These are phyloP conservation scores for Colletotrichum falcatum DNA, from an alignment of 2,329 filamentous ascomycete genomes.

Conservation along the genomic window DNA sequence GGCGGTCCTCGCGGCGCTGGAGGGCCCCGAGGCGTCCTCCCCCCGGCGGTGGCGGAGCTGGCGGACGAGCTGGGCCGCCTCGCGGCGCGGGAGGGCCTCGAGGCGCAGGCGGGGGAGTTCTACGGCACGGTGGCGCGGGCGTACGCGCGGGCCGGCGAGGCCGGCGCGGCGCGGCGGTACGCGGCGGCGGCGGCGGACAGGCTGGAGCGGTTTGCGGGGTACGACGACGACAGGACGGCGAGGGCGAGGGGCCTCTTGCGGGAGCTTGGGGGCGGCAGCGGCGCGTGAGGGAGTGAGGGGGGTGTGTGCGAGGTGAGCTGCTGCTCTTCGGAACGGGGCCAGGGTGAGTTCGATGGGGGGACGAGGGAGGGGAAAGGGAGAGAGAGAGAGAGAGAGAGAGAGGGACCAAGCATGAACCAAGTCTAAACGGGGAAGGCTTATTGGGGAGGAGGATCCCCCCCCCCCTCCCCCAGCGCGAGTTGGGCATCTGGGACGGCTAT, in stretches of 20 bases:
- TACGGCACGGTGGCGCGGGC: slow-evolving; percentile 43
- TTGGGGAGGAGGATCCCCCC: neutral
- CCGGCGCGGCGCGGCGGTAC: slow-evolving; percentile 40
- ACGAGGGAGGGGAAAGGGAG: neutral
- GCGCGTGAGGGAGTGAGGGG: neutral
- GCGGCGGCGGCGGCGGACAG: slow-evolving; percentile 42
- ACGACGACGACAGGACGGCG: slow-evolving; percentile 44
- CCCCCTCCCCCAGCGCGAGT: slow-evolving; percentile 7
- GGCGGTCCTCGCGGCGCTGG: slow-evolving; percentile 42
- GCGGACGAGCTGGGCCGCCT: slow-evolving; percentile 42
- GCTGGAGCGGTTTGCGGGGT: slow-evolving; percentile 42
- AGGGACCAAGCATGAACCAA: neutral
- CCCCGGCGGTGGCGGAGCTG: slow-evolving; percentile 32
- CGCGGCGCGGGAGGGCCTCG: slow-evolving; percentile 43
- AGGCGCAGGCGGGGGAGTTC: slow-evolving; percentile 45
- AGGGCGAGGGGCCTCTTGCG: slow-evolving; percentile 28
- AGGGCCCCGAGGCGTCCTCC: slow-evolving; percentile 29
- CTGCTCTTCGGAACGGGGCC: neutral
- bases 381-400: neutral
- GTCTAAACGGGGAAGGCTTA: neutral
- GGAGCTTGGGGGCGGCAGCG: slow-evolving; percentile 30
- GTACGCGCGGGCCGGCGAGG: slow-evolving; percentile 43
- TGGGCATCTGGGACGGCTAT: slow-evolving; percentile 14
- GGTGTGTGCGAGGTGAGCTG: no score
- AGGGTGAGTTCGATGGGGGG: neutral